Base-by-base conservation (phyloP, 225 moss, liverwort and hornwort species). In the Polytrichum formosum region DNA sequence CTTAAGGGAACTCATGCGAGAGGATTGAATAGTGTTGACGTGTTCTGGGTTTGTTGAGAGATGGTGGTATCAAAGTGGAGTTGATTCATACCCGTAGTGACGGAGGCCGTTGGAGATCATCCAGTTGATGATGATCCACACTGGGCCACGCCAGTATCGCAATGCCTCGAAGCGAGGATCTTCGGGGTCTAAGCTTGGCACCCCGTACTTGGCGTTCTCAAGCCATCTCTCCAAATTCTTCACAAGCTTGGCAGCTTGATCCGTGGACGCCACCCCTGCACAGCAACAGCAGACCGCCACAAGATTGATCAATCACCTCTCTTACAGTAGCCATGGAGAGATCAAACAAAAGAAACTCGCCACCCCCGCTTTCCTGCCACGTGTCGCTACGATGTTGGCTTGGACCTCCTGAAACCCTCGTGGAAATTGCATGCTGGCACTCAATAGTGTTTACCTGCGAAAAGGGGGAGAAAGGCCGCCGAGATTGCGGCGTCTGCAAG, bases 91-190 rank as follows among this genome's bases (percentile, higher is more conserved):
- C 18, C 77, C 77, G 54, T 77, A 77, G 23, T 54, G 56, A 2
- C 37, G 65, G 7, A 77, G 55, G 16, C 77, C 77, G 29, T 77
- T 73, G 59, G 66, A 61, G 28, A 77, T 77, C 77, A 77, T 77
- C 77, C 77, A 77, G 46, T 77, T 77, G 46, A 77, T 66, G 60
- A 77, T 77, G 35, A 73, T 66, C 77, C 77, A 77, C 9, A 77
- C 77, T 4, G 77, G 77, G 21, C 77, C 77, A 22, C 77, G 20
- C 77, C 77, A 77, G 25, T 77, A 77, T 9, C 77, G 55, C 46
- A 73, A 27, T 5, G 77, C 73, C 27, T 77, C 77, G 26, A 77
- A 77, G 6, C 61, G 26, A 9, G 73, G 10, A 26, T 29, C 77
- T 0, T 53, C 61, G 26, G 77, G 77, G 77, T 77, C 77, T n/a